Evolutionary conservation across 2,329 filamentous ascomycete genomes (phyloP), one percentile per base, ranked within the genome.

Genomic region (Hypoxylon sp.): DNA sequence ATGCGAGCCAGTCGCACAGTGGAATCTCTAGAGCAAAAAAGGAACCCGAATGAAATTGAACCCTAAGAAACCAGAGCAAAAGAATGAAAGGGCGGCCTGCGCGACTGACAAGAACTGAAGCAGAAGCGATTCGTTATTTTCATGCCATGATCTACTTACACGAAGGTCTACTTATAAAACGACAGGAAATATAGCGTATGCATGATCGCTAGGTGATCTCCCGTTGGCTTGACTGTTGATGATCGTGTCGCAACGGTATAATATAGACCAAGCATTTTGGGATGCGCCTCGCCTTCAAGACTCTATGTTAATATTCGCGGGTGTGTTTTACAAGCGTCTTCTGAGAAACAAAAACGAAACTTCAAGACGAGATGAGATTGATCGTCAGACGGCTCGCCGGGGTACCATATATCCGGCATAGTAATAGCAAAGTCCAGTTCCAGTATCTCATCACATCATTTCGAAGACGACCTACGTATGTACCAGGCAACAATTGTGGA

Each of bases 301-400:
- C 41, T 23, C 41, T n/a, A n/a, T n/a, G n/a, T 11, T 45, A 14
- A 2, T 14, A 45, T 4, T 45, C 21, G 41, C 23, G 16, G 16
- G 6, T 7, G 23, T 37, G 21, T 45, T 21, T 45, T 25, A 25
- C 16, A 25, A 45, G 23, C 41, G 11, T 45, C 19, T 12, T 12
- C 21, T 19, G 34, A 50, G 41, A 32, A 25, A 34, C 34, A 37
- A 41, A 21, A 19, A 50, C 12, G 45, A 29, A 48, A 50, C 54
- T 39, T 29, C 25, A 59, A 50, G 32, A 59, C 55, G 14, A 23
- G 39, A 43, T n/a, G 6, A 59, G 55, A 39, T 32, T 59, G 32
- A 59, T 50, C 55, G 34, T 37, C 46, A 3, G 45, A 50, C 43
- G 29, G 14, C 25, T 25, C 2, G 12, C 41, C 27, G 43, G 39